Percentiles rank a stretch among this genome's conserved stretches.
Evolutionary conservation across 2,329 filamentous ascomycete genomes (phyloP).

Genomic region (Gyromitra esculenta): DNA sequence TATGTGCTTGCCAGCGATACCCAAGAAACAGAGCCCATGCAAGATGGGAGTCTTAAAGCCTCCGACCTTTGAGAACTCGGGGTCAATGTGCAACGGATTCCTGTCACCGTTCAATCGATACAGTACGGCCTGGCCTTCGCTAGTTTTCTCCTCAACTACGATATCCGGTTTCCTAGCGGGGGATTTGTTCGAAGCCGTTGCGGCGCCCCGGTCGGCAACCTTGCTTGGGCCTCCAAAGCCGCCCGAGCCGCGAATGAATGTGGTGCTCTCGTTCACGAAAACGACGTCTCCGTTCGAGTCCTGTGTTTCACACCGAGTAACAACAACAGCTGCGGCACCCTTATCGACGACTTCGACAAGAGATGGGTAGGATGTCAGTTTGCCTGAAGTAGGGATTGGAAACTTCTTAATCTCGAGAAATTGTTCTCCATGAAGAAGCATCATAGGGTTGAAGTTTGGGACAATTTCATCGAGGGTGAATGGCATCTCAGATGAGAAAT

Average conservation of each 20-base stretch:
- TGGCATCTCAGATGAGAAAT: conserved; percentile 82
- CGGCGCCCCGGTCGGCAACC: conserved; percentile 78
- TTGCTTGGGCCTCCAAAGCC: conserved; percentile 88
- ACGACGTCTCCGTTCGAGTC: conserved; percentile 86
- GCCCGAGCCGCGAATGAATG: conserved; percentile 89
- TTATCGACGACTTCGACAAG: conserved; percentile 97
- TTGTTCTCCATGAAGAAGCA: conserved; percentile 98
- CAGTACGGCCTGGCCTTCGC: conserved; percentile 88
- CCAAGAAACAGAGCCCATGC: conserved; percentile 96
- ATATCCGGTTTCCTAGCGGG: conserved; percentile 81
- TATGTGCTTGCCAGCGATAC: conserved; percentile 88
- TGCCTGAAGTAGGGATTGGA: conserved; percentile 85
- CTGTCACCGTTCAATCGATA: conserved; percentile 95
- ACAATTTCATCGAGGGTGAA: conserved; percentile 84
- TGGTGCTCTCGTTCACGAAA: conserved; percentile 96
- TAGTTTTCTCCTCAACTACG: conserved; percentile 85
- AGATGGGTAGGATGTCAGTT: conserved; percentile 77
- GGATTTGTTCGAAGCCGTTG: conserved; percentile 80
- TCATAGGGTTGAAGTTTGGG: conserved; percentile 97
- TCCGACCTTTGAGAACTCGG: conserved; percentile 90
- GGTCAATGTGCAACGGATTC: conserved; percentile 96
- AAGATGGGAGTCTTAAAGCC: conserved; percentile 95
- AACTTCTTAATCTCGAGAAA: conserved; percentile 94
- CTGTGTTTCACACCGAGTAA: conserved; percentile 81
- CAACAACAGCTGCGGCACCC: conserved; percentile 85